Evolutionary conservation across 1,284 basidiomycete genomes (phyloP), one percentile per base, ranked within the genome.

Genomic region (Somion occarium): DNA sequence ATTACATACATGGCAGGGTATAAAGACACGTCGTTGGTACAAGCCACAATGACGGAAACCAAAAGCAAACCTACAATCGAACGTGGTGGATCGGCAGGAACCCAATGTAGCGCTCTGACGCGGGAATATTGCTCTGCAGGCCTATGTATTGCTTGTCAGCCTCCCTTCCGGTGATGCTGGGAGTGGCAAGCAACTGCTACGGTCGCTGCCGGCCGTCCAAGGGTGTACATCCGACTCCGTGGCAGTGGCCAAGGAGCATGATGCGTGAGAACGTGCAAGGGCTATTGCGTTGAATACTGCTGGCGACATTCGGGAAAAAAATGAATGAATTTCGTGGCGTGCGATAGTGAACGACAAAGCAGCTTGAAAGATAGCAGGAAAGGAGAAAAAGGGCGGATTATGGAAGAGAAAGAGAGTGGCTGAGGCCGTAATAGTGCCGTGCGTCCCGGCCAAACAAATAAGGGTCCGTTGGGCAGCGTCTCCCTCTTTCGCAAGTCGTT

Each of bases 391-490:
- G 23, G 5, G 7, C 42, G 23, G 20, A 3, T 13, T 13, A 23
- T 22, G 24, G 42, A 43, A 22, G 42, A 4, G 20, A 24, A 7
- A 15, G 13, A 43, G 5, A 55, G 11, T 12, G 34, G n/a, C 38
- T 23, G 24, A 25, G 46, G 56, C 57, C 58, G 60, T 60, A 58
- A 59, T 59, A 60, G 55, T 59, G 55, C 55, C 56, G 39, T 41
- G 39, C 18, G n/a, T 41, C 39, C 39, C 15, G 56, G 58, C 62
- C 62, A 65, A 66, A 66, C 62, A 62, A 65, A 66, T 63, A 65
- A 67, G 62, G 64, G 54, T 55, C 52, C 54, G 56, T 54, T 30
- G 49, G 54, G 60, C 61, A 65, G 49, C 49, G 49, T 27, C 49
- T 49, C 25, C 37, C 39, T 45, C 49, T 44, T 58, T 64, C 53